phyloP scores from a whole-genome alignment of 345 rosid genomes.

The Schrenkiella parvula region DNA sequence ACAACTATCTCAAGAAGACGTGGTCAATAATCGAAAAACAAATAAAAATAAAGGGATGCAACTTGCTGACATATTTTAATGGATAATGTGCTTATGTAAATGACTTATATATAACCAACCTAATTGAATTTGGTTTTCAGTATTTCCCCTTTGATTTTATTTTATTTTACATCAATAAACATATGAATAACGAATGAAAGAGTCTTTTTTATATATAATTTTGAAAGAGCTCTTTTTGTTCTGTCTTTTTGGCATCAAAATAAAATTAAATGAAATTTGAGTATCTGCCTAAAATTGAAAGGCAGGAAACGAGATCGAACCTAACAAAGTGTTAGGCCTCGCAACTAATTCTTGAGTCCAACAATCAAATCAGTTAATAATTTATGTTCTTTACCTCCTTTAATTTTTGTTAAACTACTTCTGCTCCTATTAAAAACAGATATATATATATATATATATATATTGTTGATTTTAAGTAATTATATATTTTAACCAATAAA shows the following conservation, averaged over 20 bases:
- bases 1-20: background rate
- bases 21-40: background rate
- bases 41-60: background rate
- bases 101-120: background rate
- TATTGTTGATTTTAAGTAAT: too few species aligned
- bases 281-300: constrained; percentile 3
- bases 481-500: too few species aligned
- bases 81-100: background rate
- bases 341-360: background rate
- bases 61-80: constrained; percentile 8
- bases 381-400: background rate
- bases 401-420: too few species aligned
- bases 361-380: background rate
- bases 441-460: too few species aligned
- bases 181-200: background rate
- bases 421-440: too few species aligned
- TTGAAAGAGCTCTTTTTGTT: too few species aligned
- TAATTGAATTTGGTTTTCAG: background rate
- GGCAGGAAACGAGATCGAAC: background rate
- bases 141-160: background rate
- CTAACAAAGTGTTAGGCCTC: constrained; percentile 7
- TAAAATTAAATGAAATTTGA: too few species aligned
- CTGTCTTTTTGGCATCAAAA: too few species aligned
- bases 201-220: too few species aligned
- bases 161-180: background rate